Base-by-base conservation (phyloP, 2,329 filamentous ascomycete genomes). In the Cercospora zeae-maydis region DNA sequence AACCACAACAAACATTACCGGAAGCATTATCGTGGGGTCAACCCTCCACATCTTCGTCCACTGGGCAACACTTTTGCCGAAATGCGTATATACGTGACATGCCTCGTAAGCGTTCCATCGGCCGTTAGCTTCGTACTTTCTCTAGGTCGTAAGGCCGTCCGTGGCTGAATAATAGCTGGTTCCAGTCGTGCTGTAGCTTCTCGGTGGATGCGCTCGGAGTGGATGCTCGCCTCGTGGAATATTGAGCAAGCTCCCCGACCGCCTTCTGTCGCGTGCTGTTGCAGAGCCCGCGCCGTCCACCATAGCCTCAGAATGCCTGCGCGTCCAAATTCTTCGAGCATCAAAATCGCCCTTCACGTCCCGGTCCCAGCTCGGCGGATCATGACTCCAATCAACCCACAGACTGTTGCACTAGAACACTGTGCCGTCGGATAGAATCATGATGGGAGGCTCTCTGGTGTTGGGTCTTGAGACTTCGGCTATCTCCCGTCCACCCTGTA, bases 381-480 rank as follows among this genome's bases (percentile, higher is more conserved):
- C 68, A 63, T 61, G 47, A 39, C 66, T 66, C 66, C 70, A 73
- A 55, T 69, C 71, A 59, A 62, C 57, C 52, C 69, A 62, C 68
- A 74, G 56, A 45, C 63, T 70, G 63, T 63, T 62, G 66, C 71
- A 67, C 72, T 86, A 96, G 76, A 99, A 98, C 68, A 99, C 91
- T 24, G 95, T 98, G 66, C 95, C 95, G 76, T 99, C 95, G 68
- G 92, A 96, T 69, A 96, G 85, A 71, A 98, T 97, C 79, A 97
- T 88, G 74, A 99, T 98, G 4, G 95, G 95, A 33, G 93, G 92
- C 75, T 96, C 92, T 79, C 95, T 96, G 58, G 95, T 98, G 73
- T 97, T 98, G 21, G 95, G 95, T 70, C 95, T 85, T 70, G 92
- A 93, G 67, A 97, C 92, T 79, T 97, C 93, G 66, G 95, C 95